These are phyloP conservation scores for Hypoxylon fuscum DNA, from an alignment of 495 filamentous ascomycete species.

Conservation along the genomic window DNA sequence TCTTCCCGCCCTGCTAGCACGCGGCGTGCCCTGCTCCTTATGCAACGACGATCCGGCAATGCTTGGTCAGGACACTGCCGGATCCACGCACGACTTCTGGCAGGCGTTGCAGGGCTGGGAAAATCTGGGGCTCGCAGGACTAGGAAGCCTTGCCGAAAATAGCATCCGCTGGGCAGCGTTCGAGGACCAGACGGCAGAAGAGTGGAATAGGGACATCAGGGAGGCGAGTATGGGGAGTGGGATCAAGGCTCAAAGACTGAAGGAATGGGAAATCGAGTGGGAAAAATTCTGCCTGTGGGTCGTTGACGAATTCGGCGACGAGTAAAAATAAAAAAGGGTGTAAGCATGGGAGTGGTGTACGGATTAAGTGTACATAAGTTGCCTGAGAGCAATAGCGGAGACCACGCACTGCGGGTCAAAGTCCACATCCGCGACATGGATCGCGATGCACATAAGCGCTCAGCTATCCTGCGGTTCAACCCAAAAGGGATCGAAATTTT, in stretches of 20 bases:
- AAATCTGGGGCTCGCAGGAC: constrained; percentile 81
- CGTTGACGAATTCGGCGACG: constrained; percentile 78
- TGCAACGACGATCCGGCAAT: constrained; percentile 89
- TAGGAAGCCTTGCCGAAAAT: constrained; percentile 89
- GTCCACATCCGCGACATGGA: constrained; percentile 20
- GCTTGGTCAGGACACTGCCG: constrained; percentile 76
- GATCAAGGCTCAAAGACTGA: constrained; percentile 73
- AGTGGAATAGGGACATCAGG: constrained; percentile 76
- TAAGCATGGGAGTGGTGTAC: constrained; percentile 19
- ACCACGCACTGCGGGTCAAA: constrained; percentile 8
- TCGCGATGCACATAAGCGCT: constrained; percentile 2
- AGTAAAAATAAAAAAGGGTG: constrained; percentile 32
- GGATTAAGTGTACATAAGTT: constrained; percentile 6
- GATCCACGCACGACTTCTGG: constrained; percentile 91
- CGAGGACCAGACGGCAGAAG: constrained; percentile 73
- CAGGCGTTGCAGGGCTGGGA: constrained; percentile 87
- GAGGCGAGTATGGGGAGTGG: constrained; percentile 79
- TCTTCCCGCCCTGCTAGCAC: constrained; percentile 82
- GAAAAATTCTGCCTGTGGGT: constrained; percentile 94
- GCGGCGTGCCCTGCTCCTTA: constrained; percentile 79
- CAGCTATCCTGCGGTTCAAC: constrained; percentile 26
- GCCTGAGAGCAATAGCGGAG: constrained; percentile 17
- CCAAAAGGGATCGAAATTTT: constrained; percentile 17
- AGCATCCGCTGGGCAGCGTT: constrained; percentile 90
- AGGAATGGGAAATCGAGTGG: constrained; percentile 81